These are phyloP conservation scores for Chytridium lagenaria DNA, from an alignment of 371 early-diverging fungal species.

Conservation along the genomic window DNA sequence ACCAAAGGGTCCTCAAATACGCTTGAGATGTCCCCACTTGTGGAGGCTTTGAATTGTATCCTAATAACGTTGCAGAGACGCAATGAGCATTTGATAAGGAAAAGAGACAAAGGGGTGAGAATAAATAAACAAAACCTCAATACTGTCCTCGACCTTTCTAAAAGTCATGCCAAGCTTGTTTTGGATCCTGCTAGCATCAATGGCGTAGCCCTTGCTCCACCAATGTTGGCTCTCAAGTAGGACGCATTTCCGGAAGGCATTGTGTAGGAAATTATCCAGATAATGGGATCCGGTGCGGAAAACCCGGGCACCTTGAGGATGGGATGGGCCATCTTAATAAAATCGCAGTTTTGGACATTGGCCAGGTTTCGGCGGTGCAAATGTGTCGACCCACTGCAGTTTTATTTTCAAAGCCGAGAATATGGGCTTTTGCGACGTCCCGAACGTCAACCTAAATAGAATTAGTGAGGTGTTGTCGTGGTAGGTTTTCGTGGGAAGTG, in stretches of 20 bases:
- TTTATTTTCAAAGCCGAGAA: constrained; percentile 2
- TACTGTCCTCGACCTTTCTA: neutral
- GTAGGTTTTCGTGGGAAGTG: constrained; percentile 8
- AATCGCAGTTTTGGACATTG: constrained; percentile 8
- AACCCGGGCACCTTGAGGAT: neutral
- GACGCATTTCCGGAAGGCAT: neutral
- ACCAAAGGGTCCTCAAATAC: too few relatives aligned
- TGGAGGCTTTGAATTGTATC: neutral
- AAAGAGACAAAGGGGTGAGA: neutral
- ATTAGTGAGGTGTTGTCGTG: neutral
- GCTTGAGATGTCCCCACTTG: neutral
- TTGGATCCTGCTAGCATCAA: neutral
- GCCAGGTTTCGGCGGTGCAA: neutral
- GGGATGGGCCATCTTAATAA: neutral
- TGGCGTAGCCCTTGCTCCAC: neutral
- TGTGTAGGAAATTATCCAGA: neutral
- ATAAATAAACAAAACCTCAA: neutral
- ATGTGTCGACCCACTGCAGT: neutral
- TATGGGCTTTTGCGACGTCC: constrained; percentile 38
- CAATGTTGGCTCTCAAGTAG: constrained; percentile 4
- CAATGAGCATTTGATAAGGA: too few relatives aligned
- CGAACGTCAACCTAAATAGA: constrained; percentile 38
- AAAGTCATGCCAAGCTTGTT: constrained; percentile 7
- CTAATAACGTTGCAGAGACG: neutral
- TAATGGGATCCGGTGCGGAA: neutral